Evolutionary conservation across 306 rosid species (phyloP), one percentile per base, ranked within the genome.

Genomic region (Medicago ruthenica): DNA sequence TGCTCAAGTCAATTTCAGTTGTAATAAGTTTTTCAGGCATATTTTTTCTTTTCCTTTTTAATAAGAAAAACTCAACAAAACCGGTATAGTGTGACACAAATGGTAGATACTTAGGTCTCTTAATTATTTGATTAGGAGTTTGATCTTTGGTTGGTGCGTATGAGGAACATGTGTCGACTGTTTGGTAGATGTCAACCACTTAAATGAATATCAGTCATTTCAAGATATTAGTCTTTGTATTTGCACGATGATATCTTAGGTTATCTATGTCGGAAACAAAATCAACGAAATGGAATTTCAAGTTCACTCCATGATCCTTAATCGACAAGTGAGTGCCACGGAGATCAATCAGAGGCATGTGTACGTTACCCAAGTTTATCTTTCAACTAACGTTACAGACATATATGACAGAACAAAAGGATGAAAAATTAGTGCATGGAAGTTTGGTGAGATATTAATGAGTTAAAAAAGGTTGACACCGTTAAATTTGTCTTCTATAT

Each of bases 391-490:
- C 51, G 44, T 10, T 34, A 20, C 17, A 41, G 5, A 54, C 27
- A 63, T 55, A 18, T 21, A 37, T 37, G 44, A 51, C 27, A 47
- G 18, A 14, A 51, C 18, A 37, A 41, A 24, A 62, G 40, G 64
- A 1, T 17, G 50, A 41, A 48, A 75, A 67, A 62, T 45, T 40
- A 71, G 31, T 18, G 64, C 78, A 54, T 63, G 57, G 8, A 44
- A 6, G 71, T 76, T 64, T 64, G 81, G 71, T 44, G 66, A 42
- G 75, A 77, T 71, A 39, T 71, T 31, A 71, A 45, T 63, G 39
- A 20, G 21, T 41, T 81, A 34, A 48, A 27, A 47, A 75, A 37
- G 64, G 20, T 73, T 63, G 65, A 11, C 20, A 71, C 39, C 24
- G 71, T 79, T 31, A 42, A 73, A 74, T 16, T 15, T 53, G 50